phyloP scores from a whole-genome alignment of 768 basidiomycete species.

The Saitozyma podzolica region DNA sequence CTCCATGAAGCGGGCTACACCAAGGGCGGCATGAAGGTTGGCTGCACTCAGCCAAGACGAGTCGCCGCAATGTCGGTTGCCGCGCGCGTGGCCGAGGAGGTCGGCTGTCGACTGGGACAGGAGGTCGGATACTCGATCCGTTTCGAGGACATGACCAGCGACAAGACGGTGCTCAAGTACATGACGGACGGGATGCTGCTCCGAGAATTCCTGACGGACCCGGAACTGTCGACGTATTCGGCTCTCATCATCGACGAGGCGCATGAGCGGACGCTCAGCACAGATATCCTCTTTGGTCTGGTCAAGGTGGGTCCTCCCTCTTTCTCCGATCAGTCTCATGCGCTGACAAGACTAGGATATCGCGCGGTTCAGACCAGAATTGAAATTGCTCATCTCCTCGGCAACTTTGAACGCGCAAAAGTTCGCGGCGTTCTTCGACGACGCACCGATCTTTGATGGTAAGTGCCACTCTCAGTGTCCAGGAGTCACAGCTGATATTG shows the following conservation, averaged over 20 bases:
- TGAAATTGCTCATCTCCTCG: constrained; percentile 81
- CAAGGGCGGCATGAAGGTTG: constrained; percentile 72
- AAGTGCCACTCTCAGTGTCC: constrained; percentile 38
- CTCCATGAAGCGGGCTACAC: constrained; percentile 97
- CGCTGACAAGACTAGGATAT: constrained; percentile 18
- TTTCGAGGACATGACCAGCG: constrained; percentile 98
- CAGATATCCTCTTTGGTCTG: constrained; percentile 96
- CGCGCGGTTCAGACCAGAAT: constrained; percentile 69
- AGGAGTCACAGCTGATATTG: constrained; percentile 49
- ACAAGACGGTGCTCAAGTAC: constrained; percentile 98
- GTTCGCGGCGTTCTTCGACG: constrained; percentile 96
- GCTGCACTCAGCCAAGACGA: constrained; percentile 96
- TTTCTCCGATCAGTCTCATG: background rate
- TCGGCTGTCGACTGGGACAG: constrained; percentile 94
- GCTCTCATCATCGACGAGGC: constrained; percentile 98
- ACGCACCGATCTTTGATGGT: constrained; percentile 93
- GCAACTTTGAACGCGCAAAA: constrained; percentile 98
- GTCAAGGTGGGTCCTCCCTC: constrained; percentile 76
- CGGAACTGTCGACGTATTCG: constrained; percentile 90
- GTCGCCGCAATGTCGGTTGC: constrained; percentile 99
- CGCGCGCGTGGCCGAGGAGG: constrained; percentile 97
- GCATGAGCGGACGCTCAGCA: constrained; percentile 94
- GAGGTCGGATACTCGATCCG: constrained; percentile 99
- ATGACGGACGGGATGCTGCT: constrained; percentile 99
- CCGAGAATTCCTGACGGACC: constrained; percentile 95